A percentile compares a stretch with the other conserved stretches of the same genome.
phyloP scores from a whole-genome alignment of 2,329 filamentous ascomycete species.

The Grosmannia penicillata region DNA sequence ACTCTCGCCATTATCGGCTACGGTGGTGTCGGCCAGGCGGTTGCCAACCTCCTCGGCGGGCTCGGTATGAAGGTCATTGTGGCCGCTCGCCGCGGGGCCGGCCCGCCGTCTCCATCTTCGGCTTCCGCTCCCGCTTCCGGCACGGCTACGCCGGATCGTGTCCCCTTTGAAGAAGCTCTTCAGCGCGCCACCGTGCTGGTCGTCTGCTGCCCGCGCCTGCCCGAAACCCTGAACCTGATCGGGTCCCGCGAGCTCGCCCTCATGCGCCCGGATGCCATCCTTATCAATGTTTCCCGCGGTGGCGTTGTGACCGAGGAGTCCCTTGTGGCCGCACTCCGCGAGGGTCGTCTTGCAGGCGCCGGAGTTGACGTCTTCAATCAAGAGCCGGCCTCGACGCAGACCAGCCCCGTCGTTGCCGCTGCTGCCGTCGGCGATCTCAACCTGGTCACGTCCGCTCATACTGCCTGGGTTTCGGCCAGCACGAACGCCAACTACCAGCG shows the following conservation, averaged over 20 bases:
- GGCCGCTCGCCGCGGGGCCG: conserved; percentile 5
- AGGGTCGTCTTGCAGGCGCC: conserved; percentile 17
- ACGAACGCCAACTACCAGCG: conserved; percentile 11
- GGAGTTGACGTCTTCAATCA: conserved; percentile 20
- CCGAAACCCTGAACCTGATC: conserved; percentile 14
- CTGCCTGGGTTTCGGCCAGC: conserved; percentile 10
- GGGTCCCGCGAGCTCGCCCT: conserved; percentile 9
- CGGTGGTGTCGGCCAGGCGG: conserved; percentile 18
- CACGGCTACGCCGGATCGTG: background rate
- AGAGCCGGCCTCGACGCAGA: conserved; percentile 16
- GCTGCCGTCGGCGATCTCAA: conserved; percentile 8
- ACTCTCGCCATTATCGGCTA: conserved; percentile 19
- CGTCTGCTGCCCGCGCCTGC: conserved; percentile 19
- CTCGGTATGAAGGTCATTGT: conserved; percentile 19
- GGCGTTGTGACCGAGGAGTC: conserved; percentile 19
- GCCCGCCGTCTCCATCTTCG: conserved; percentile 5
- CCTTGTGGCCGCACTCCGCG: conserved; percentile 18
- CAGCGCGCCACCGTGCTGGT: conserved; percentile 16
- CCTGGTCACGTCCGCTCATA: conserved; percentile 10
- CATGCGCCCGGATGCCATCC: conserved; percentile 14
- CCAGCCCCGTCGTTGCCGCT: conserved; percentile 8
- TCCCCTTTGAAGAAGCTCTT: conserved; percentile 11
- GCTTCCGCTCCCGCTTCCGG: background rate
- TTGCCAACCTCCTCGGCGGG: conserved; percentile 14
- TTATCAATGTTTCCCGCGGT: conserved; percentile 21